A percentile compares a stretch with the other conserved stretches of the same genome.
These are phyloP conservation scores for Phytophthora sojae DNA, from an alignment of 352 stramenopile species.

Conservation along the genomic window DNA sequence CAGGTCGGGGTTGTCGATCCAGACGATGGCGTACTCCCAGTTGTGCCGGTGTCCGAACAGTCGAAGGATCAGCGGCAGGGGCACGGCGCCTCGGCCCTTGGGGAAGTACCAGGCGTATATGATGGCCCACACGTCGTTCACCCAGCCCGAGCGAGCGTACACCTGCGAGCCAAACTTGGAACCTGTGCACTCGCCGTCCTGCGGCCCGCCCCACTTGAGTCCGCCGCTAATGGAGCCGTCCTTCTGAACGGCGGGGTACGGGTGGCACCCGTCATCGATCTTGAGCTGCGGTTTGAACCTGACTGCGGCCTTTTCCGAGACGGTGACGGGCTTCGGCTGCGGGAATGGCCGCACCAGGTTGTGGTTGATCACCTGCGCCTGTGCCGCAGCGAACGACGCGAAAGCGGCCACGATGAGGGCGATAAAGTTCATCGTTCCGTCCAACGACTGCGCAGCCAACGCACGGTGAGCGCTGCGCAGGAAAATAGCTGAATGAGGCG, in stretches of 20 bases:
- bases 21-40: conserved; percentile 53
- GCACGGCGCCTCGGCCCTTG: conserved; percentile 22
- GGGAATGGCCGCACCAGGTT: conserved; percentile 31
- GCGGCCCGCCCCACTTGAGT: conserved; percentile 33
- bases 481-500: conserved; percentile 16
- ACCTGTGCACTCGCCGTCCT: conserved; percentile 34
- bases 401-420: conserved; percentile 12
- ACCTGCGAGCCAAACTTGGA: conserved; percentile 37
- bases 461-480: not conserved
- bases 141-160: conserved; percentile 32
- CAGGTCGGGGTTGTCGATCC: conserved; percentile 27
- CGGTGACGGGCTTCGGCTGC: conserved; percentile 29
- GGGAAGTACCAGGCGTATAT: conserved; percentile 42
- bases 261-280: conserved; percentile 33
- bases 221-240: conserved; percentile 31
- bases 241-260: conserved; percentile 35
- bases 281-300: conserved; percentile 38
- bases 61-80: conserved; percentile 17
- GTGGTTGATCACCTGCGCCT: conserved; percentile 32
- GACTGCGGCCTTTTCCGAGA: conserved; percentile 22
- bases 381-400: conserved; percentile 14
- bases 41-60: conserved; percentile 49
- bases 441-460: not conserved
- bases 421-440: conserved; percentile 20
- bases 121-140: conserved; percentile 35